Conservation (phyloP, 208 protist genomes). For the Crithidia fasciculata region DNA sequence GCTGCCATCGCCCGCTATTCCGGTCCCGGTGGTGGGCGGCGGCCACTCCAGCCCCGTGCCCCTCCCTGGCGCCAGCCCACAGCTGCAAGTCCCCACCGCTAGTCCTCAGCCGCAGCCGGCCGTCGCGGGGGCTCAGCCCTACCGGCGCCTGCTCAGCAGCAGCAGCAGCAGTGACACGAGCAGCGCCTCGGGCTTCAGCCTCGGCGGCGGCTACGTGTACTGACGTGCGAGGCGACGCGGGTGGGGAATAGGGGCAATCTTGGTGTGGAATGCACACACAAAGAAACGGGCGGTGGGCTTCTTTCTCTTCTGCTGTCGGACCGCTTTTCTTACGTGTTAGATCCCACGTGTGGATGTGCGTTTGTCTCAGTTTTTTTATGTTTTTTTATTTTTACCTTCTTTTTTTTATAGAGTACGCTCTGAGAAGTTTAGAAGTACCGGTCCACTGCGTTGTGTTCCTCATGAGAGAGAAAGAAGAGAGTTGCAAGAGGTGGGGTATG, state of each 20-base stretch:
- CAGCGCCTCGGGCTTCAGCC: conserved; percentile 5
- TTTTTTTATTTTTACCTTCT: background rate
- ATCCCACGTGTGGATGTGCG: background rate
- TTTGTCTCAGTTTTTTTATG: background rate
- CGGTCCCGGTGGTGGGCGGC: background rate
- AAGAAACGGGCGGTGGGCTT: too few species aligned
- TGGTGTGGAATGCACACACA: background rate
- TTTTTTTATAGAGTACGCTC: too few species aligned
- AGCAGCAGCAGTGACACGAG: conserved; percentile 29
- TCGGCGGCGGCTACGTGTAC: conserved; percentile 18
- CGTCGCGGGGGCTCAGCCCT: conserved; percentile 9
- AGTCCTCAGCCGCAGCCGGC: background rate
- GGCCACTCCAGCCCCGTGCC: background rate
- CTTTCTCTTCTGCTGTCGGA: too few species aligned
- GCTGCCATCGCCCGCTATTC: conserved; percentile 4
- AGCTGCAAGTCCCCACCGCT: background rate
- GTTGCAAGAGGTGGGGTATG: too few species aligned
- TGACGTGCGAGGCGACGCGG: background rate
- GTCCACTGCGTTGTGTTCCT: too few species aligned
- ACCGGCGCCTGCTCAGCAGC: conserved; percentile 19
- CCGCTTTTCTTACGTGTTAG: background rate
- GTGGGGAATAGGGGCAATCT: background rate
- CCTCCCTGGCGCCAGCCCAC: background rate
- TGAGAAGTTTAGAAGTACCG: too few species aligned
- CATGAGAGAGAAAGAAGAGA: too few species aligned